phyloP scores from a whole-genome alignment of 169 alveolate genomes.

The Pseudocohnilembus persalinus region DNA sequence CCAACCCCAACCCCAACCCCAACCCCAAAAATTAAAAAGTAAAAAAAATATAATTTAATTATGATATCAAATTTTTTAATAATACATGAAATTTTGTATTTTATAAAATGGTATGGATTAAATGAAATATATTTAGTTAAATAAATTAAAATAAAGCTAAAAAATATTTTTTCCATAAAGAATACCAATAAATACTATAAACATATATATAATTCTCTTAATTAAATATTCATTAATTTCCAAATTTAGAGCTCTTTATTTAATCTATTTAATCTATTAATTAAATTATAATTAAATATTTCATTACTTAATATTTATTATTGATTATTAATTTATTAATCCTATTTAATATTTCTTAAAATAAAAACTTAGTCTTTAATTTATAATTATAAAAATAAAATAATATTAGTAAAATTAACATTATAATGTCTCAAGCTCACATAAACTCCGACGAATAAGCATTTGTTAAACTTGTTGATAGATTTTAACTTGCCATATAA shows the following conservation, averaged over 20 bases:
- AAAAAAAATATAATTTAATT: no score
- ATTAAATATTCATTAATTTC: no score
- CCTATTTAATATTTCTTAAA: neutral
- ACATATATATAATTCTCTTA: no score
- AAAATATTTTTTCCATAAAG: neutral
- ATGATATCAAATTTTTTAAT: no score
- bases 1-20: neutral
- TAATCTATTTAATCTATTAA: neutral
- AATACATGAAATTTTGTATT: no score
- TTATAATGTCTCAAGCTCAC: neutral
- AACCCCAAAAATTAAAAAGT: neutral
- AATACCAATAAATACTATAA: no score
- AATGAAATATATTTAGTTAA: no score
- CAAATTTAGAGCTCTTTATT: neutral
- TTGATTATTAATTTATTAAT: no score
- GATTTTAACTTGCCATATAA: constrained; percentile 9
- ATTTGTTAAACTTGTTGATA: constrained; percentile 16
- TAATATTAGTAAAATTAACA: neutral
- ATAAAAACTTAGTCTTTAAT: no score
- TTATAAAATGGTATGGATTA: neutral
- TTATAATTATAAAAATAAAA: neutral
- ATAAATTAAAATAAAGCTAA: no score
- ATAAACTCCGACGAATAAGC: neutral
- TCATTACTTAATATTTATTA: no score
- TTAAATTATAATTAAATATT: no score